Conservation (phyloP, 495 filamentous ascomycete genomes). For the Polyplosphaeria fusca region DNA sequence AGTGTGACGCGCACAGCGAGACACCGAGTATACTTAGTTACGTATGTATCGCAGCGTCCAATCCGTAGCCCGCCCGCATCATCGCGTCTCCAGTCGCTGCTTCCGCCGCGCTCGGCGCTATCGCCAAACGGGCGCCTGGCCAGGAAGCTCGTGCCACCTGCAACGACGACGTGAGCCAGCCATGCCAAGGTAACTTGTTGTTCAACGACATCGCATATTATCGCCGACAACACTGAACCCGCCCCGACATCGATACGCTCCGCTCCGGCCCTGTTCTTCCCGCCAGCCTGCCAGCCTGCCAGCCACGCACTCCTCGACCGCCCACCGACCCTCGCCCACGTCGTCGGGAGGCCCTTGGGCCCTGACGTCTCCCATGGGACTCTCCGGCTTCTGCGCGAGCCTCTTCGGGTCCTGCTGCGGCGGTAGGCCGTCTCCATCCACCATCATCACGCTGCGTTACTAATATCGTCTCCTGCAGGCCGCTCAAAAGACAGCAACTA, state of each 20-base stretch:
- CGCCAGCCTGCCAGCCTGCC: not conserved
- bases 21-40: too few relatives aligned
- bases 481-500: conserved; percentile 91
- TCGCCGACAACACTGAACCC: conserved; percentile 10
- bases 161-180: not conserved
- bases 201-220: conserved; percentile 24
- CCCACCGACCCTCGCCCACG: not conserved
- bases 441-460: not conserved
- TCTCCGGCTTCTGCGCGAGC: conserved; percentile 30
- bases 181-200: conserved; percentile 6
- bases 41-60: too few relatives aligned
- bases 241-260: not conserved
- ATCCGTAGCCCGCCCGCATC: not conserved
- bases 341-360: conserved; percentile 26
- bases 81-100: not conserved
- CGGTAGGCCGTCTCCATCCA: conserved; percentile 12
- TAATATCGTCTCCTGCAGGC: conserved; percentile 47
- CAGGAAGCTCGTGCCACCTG: not conserved
- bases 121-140: not conserved
- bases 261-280: not conserved
- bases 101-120: not conserved
- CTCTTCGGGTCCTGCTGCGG: conserved; percentile 36
- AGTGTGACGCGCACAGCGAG: too few relatives aligned
- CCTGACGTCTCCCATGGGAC: conserved; percentile 32
- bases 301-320: not conserved